Conservation (phyloP, 2,329 filamentous ascomycete species). For the Diplodia corticola region DNA sequence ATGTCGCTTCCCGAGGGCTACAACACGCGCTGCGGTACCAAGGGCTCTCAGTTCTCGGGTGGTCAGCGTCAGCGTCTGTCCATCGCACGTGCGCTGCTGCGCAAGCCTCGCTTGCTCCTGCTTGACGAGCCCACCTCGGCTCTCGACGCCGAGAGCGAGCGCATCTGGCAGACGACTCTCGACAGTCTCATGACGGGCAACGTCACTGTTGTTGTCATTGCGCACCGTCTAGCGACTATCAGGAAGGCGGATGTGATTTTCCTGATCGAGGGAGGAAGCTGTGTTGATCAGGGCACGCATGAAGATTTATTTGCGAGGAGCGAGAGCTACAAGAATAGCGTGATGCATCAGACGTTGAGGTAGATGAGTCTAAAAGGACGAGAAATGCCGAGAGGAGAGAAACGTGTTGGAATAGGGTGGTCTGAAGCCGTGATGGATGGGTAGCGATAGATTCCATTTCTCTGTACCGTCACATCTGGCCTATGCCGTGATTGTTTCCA, state of each 20-base stretch:
- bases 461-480: too few relatives aligned
- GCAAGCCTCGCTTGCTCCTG: constrained; percentile 44
- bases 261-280: constrained; percentile 47
- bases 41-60: constrained; percentile 44
- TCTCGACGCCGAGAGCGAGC: constrained; percentile 46
- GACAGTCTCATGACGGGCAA: constrained; percentile 38
- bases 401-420: too few relatives aligned
- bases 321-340: constrained; percentile 53
- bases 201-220: constrained; percentile 48
- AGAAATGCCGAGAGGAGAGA: too few relatives aligned
- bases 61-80: constrained; percentile 47
- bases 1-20: constrained; percentile 64
- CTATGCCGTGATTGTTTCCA: too few relatives aligned
- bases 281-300: constrained; percentile 52
- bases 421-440: too few relatives aligned
- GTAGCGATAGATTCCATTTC: too few relatives aligned
- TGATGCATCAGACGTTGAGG: constrained; percentile 50
- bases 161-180: constrained; percentile 42
- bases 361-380: background rate
- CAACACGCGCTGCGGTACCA: constrained; percentile 53
- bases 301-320: constrained; percentile 50
- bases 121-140: constrained; percentile 48
- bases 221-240: constrained; percentile 46
- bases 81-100: constrained; percentile 46
- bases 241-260: constrained; percentile 47